Percentiles rank a stretch among this genome's conserved stretches.
Conservation (phyloP, 73 alveolate species). For the Paramecium caudatum region DNA sequence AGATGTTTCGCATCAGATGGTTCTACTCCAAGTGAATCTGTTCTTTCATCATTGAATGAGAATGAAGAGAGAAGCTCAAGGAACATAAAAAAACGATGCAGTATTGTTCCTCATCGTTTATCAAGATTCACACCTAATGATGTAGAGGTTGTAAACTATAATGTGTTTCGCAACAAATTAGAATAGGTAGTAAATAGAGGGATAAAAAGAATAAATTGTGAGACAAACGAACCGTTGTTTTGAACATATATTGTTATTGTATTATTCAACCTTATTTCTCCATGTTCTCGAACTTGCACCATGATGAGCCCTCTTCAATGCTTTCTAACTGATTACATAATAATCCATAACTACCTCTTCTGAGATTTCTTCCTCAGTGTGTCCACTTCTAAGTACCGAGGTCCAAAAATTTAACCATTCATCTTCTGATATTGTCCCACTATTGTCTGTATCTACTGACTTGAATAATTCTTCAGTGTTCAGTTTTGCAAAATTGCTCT, state of each 20-base stretch:
- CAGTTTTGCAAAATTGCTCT: conserved; percentile 69
- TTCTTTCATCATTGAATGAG: not conserved
- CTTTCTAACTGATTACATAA: not conserved
- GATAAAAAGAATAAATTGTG: conserved; percentile 29
- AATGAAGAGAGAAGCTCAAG: not conserved
- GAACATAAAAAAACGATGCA: not conserved
- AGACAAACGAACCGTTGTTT: conserved; percentile 2
- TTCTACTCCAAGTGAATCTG: conserved; percentile 9
- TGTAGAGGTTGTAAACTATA: not conserved
- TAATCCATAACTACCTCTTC: conserved; percentile 62
- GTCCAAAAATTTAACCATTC: conserved; percentile 78
- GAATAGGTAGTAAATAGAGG: conserved; percentile 3
- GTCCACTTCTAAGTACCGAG: conserved; percentile 65
- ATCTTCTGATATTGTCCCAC: conserved; percentile 78
- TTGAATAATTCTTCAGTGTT: conserved; percentile 74
- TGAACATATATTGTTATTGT: too few relatives aligned
- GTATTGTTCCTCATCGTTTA: conserved; percentile 2
- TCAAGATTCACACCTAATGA: not conserved
- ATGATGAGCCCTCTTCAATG: conserved; percentile 42
- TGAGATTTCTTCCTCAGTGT: conserved; percentile 69
- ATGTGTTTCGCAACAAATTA: conserved; percentile 14
- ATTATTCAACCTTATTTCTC: conserved; percentile 28
- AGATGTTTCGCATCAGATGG: not conserved
- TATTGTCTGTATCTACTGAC: conserved; percentile 73
- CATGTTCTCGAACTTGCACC: conserved; percentile 57